Evolutionary conservation across 345 rosid species (phyloP), one percentile per base, ranked within the genome.

Genomic region (Syzygium jambos): DNA sequence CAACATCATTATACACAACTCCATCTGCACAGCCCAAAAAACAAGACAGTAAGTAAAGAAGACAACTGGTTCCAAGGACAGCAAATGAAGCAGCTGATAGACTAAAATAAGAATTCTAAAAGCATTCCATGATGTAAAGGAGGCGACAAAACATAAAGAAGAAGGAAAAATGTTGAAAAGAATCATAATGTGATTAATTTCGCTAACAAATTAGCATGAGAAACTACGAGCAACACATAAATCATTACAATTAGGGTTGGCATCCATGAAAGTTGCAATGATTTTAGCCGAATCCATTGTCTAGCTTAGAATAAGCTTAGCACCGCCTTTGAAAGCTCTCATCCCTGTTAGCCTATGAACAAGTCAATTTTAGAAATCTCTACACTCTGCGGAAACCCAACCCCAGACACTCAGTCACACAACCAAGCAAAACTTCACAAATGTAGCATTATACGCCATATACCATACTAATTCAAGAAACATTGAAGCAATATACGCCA

Each of bases 1-100:
- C 90, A 98, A 88, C 9, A 93, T 96, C 96, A 98, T 95, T 84
- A 95, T 88, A 89, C 99, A 95, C 49, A 96, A 90, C 90, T 93
- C 99, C 99, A 95, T 96, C 99, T 95, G 89, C 94, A 92, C 86
- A 85, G 29, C 63, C 53, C 19, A 61, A 61, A 83, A 89, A 87
- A 82, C 78, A 61, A 88, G 86, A 16, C 53, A 49, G 14, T 9
- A 78, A 85, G 55, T 27, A 86, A 63, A 61, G 9, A n/a, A 61
- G 73, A n/a, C 34, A 3, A 61, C 19, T n/a, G 7, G 34, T 61
- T 61, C 34, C 73, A 61, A 61, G 19, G 73, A 61, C 73, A 61
- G 73, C 73, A 61, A n/a, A n/a, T 61, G 34, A 61, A 61, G 73
- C 73, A 61, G 73, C 34, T 1, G 73, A 63, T 63, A 14, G 34